Evolutionary conservation across 2,329 filamentous ascomycete species (phyloP).

Genomic region (Diplodia scrobiculata): DNA sequence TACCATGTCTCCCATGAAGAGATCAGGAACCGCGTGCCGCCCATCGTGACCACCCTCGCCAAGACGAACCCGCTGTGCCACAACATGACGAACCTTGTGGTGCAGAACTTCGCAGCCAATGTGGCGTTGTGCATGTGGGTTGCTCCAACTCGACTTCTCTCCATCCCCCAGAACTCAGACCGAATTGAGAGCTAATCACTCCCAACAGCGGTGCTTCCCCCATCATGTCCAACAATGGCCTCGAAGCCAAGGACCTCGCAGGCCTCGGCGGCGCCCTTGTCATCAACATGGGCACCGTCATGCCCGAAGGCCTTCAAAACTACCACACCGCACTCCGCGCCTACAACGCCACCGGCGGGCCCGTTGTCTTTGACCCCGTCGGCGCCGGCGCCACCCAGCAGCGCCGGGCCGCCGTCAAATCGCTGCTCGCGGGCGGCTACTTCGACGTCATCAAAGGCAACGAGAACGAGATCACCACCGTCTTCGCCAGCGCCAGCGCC

Average conservation of each 20-base stretch:
- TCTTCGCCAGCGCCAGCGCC: conserved; percentile 49
- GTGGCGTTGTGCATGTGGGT: conserved; percentile 72
- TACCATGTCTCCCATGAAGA: conserved; percentile 26
- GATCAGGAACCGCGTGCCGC: conserved; percentile 34
- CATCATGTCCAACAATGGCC: conserved; percentile 86
- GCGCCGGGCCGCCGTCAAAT: conserved; percentile 69
- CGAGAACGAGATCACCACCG: conserved; percentile 79
- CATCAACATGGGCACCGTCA: conserved; percentile 93
- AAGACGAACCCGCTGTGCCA: conserved; percentile 73
- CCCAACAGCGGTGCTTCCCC: conserved; percentile 68
- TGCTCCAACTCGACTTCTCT: neutral
- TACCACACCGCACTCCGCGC: conserved; percentile 73
- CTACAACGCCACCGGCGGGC: conserved; percentile 76
- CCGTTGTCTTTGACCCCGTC: conserved; percentile 85
- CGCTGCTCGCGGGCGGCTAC: conserved; percentile 71
- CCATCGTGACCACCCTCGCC: conserved; percentile 63
- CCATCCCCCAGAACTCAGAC: neutral
- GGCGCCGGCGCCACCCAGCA: conserved; percentile 81
- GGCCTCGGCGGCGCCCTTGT: conserved; percentile 76
- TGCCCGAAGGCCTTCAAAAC: conserved; percentile 69
- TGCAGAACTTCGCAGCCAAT: conserved; percentile 93
- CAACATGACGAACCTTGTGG: conserved; percentile 97
- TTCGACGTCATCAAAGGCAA: conserved; percentile 94
- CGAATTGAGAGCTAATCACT: neutral
- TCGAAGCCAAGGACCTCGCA: conserved; percentile 80